Evolutionary conservation across 1,284 basidiomycete genomes (phyloP).

Genomic region (Kalmanozyma brasiliensis): DNA sequence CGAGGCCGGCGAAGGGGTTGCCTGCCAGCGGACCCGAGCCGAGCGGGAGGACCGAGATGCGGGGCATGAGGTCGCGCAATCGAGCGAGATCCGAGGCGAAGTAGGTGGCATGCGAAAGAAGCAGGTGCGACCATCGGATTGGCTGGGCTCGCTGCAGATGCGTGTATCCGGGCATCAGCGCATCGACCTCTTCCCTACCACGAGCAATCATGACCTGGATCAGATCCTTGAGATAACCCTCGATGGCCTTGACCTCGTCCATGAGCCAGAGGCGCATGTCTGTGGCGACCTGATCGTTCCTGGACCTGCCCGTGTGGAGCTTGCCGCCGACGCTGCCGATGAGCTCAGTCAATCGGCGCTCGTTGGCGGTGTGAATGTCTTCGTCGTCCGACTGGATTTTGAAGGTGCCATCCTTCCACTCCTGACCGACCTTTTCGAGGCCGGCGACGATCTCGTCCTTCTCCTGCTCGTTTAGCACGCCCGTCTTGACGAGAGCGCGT

Average conservation of each 20-base stretch:
- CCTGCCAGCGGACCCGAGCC: slow-evolving; percentile 95
- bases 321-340: slow-evolving; percentile 75
- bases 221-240: slow-evolving; percentile 79
- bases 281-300: slow-evolving; percentile 98
- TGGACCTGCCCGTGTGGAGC: slow-evolving; percentile 88
- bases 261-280: slow-evolving; percentile 97
- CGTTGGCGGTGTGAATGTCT: slow-evolving; percentile 99
- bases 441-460: slow-evolving; percentile 77
- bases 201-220: slow-evolving; percentile 88
- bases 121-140: slow-evolving; percentile 96
- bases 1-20: slow-evolving; percentile 79
- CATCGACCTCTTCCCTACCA: slow-evolving; percentile 89
- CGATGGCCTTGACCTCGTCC: slow-evolving; percentile 79
- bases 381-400: slow-evolving; percentile 79
- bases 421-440: slow-evolving; percentile 80
- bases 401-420: slow-evolving; percentile 75
- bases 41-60: slow-evolving; percentile 87
- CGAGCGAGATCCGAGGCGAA: slow-evolving; percentile 88
- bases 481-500: slow-evolving; percentile 81
- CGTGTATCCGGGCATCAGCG: slow-evolving; percentile 93
- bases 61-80: slow-evolving; percentile 78
- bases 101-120: slow-evolving; percentile 93
- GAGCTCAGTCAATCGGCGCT: slow-evolving; percentile 89
- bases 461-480: slow-evolving; percentile 82
- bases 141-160: slow-evolving; percentile 87